phyloP scores from a whole-genome alignment of 345 rosid species.

The Sisymbrium altissimum region DNA sequence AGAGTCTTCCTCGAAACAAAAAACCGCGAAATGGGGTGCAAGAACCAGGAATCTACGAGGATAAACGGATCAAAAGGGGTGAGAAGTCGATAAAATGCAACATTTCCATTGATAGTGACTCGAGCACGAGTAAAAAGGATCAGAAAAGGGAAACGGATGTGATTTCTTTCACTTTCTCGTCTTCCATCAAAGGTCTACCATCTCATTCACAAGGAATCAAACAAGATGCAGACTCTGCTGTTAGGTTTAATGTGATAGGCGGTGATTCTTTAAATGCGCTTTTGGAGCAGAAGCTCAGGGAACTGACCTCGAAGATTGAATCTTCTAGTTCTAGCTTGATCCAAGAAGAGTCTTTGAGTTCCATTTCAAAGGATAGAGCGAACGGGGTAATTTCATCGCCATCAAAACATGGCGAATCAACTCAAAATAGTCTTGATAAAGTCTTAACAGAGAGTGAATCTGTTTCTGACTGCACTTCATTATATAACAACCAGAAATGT shows the following conservation, averaged over 20 bases:
- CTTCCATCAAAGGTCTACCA: conserved; percentile 56
- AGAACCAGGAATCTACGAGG: conserved; percentile 35
- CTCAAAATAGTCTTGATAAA: conserved; percentile 35
- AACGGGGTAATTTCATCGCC: conserved; percentile 11
- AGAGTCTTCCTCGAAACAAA: conserved; percentile 45
- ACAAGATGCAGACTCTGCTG: conserved; percentile 42
- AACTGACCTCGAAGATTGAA: conserved; percentile 56
- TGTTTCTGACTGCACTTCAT: conserved; percentile 43
- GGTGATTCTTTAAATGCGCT: conserved; percentile 81
- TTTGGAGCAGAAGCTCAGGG: conserved; percentile 82
- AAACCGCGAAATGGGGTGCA: conserved; percentile 38
- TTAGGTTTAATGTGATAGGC: conserved; percentile 58
- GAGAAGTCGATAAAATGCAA: conserved; percentile 49
- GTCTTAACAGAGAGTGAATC: conserved; percentile 31
- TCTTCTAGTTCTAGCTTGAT: conserved; percentile 48
- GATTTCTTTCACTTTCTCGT: conserved; percentile 84
- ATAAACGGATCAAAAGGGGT: conserved; percentile 37
- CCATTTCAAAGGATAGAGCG: conserved; percentile 38
- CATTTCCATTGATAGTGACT: conserved; percentile 36
- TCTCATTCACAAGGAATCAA: conserved; percentile 32
- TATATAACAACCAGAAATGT: conserved; percentile 38
- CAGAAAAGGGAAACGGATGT: conserved; percentile 60
- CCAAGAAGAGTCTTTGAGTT: conserved; percentile 42
- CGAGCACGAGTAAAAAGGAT: conserved; percentile 34
- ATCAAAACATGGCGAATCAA: conserved; percentile 19